phyloP scores from a whole-genome alignment of 371 early-diverging fungal genomes.

The Rhizopus microsporus region DNA sequence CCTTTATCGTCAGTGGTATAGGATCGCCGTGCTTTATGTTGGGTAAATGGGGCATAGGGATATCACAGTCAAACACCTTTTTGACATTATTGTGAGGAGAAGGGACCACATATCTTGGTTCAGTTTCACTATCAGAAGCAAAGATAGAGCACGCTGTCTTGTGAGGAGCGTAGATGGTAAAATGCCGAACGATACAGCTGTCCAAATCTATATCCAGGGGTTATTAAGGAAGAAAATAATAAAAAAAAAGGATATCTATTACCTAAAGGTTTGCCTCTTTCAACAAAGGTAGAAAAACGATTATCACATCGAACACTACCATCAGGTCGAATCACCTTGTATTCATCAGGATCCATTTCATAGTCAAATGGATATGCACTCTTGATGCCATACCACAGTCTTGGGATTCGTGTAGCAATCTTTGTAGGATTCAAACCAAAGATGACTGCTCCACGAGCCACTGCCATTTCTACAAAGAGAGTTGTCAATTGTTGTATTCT shows the following conservation, averaged over 20 bases:
- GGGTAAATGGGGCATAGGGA: slow-evolving; percentile 62
- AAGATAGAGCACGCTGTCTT: slow-evolving; percentile 59
- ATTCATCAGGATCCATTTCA: slow-evolving; percentile 44
- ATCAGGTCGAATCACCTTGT: slow-evolving; percentile 43
- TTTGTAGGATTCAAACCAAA: slow-evolving; percentile 55
- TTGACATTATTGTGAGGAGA: slow-evolving; percentile 36
- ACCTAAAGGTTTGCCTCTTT: slow-evolving; percentile 17
- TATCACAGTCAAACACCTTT: slow-evolving; percentile 61
- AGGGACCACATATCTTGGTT: slow-evolving; percentile 57
- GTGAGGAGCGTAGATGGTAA: slow-evolving; percentile 57
- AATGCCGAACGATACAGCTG: slow-evolving; percentile 55
- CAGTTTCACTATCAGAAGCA: slow-evolving; percentile 51
- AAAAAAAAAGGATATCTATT: too few relatives aligned
- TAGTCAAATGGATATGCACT: slow-evolving; percentile 47
- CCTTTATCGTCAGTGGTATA: slow-evolving; percentile 43
- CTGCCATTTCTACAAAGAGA: slow-evolving; percentile 48
- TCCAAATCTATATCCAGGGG: slow-evolving; percentile 34
- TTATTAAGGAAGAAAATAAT: too few relatives aligned
- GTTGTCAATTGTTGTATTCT: slow-evolving; percentile 27
- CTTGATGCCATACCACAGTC: slow-evolving; percentile 59
- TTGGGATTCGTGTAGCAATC: slow-evolving; percentile 54
- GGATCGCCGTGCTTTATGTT: slow-evolving; percentile 38
- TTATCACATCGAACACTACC: slow-evolving; percentile 43
- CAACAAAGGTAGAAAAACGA: slow-evolving; percentile 40
- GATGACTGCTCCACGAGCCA: slow-evolving; percentile 47